Conservation (phyloP, 1,284 basidiomycete species). For the Cryptococcus sp. region DNA sequence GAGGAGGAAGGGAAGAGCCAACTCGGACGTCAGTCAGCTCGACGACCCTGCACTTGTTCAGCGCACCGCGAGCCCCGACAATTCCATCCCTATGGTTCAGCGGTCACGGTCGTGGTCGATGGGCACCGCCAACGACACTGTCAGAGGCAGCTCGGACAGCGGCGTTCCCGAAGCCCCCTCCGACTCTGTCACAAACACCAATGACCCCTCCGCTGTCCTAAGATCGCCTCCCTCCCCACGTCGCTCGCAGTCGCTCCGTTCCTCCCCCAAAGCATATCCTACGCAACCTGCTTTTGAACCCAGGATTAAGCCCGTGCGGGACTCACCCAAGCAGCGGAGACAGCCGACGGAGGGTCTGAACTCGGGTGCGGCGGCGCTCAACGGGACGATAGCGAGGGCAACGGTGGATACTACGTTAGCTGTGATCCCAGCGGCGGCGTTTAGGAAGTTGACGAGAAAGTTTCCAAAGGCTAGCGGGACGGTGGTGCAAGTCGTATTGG, state of each 20-base stretch:
- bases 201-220: background rate
- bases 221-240: background rate
- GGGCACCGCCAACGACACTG: background rate
- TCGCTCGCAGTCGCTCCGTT: conserved; percentile 3
- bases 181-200: conserved; percentile 1
- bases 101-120: conserved; percentile 10
- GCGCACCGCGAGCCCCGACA: conserved; percentile 7
- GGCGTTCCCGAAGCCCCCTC: background rate
- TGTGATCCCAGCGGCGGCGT: conserved; percentile 98
- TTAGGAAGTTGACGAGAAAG: conserved; percentile 74
- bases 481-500: conserved; percentile 69
- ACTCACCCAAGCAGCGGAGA: conserved; percentile 3
- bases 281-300: background rate
- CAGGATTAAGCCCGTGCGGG: background rate
- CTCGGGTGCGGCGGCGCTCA: conserved; percentile 18
- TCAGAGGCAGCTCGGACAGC: background rate
- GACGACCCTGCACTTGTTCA: conserved; percentile 25
- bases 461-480: conserved; percentile 96
- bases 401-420: conserved; percentile 92
- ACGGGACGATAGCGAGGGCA: conserved; percentile 72
- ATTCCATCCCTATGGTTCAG: too few relatives aligned
- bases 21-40: conserved; percentile 49
- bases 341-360: background rate
- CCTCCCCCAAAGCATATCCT: conserved; percentile 8
- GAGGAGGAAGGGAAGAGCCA: conserved; percentile 29